A percentile compares a stretch with the other conserved stretches of the same genome.
Evolutionary conservation across 1,139 yeast genomes (phyloP).

Genomic region (Candida albicans): DNA sequence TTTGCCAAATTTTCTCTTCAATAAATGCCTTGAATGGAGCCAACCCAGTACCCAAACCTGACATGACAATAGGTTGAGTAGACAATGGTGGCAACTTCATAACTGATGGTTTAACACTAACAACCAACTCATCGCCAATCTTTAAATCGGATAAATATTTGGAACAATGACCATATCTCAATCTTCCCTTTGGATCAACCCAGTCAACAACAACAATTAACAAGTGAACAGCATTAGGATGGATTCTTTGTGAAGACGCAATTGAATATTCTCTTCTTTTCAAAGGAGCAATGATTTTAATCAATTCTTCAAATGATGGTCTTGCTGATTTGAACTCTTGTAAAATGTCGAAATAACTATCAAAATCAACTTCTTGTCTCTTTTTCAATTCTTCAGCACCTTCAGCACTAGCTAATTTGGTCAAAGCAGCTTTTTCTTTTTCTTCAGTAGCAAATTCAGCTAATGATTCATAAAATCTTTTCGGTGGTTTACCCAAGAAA

Average conservation of each 20-base stretch:
- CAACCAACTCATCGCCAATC: constrained; percentile 86
- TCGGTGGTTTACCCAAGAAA: constrained; percentile 92
- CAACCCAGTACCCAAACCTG: constrained; percentile 96
- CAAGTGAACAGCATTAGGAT: constrained; percentile 87
- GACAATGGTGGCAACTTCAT: constrained; percentile 92
- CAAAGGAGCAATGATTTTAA: constrained; percentile 74
- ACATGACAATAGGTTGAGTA: constrained; percentile 90
- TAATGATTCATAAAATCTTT: constrained; percentile 85
- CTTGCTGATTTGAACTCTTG: constrained; percentile 80
- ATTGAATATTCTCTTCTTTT: constrained; percentile 99
- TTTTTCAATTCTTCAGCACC: constrained; percentile 87
- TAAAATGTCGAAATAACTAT: constrained; percentile 78
- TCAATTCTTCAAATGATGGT: constrained; percentile 73
- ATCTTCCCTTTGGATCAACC: constrained; percentile 84
- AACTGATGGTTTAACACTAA: constrained; percentile 93
- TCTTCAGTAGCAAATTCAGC: constrained; percentile 73
- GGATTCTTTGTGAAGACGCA: constrained; percentile 92
- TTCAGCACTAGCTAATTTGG: constrained; percentile 66
- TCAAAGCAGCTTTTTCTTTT: constrained; percentile 61
- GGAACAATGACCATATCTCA: constrained; percentile 92
- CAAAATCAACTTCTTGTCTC: constrained; percentile 82
- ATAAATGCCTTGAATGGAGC: constrained; percentile 98
- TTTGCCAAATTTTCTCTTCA: constrained; percentile 94
- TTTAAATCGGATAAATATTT: constrained; percentile 78
- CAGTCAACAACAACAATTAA: constrained; percentile 96